Percentiles rank a stretch among this genome's conserved stretches.
These are phyloP conservation scores for Hemisphaericaspora subhashii DNA, from an alignment of 1,139 yeast species.

Conservation along the genomic window DNA sequence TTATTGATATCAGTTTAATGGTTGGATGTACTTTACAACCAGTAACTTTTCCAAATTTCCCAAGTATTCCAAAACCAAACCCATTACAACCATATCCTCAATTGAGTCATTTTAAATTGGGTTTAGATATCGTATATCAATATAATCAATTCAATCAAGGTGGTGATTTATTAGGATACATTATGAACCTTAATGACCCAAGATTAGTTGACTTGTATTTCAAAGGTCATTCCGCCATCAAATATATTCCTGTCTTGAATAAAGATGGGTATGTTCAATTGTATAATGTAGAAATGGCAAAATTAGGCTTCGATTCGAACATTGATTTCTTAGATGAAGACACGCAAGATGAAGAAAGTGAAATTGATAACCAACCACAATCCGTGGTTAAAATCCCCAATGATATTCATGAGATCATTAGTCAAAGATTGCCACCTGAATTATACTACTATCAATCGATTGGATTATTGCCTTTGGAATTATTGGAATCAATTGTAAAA, in stretches of 20 bases:
- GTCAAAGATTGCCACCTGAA: constrained; percentile 87
- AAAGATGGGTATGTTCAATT: constrained; percentile 69
- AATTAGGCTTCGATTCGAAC: constrained; percentile 28
- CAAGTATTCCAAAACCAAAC: constrained; percentile 50
- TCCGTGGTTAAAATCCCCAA: constrained; percentile 54
- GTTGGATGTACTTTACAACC: constrained; percentile 83
- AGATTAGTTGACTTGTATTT: constrained; percentile 36
- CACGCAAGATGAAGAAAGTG: constrained; percentile 12
- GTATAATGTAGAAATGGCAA: constrained; percentile 40
- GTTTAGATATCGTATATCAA: constrained; percentile 44
- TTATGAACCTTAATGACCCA: constrained; percentile 40
- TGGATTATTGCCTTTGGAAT: constrained; percentile 68
- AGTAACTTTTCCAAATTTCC: constrained; percentile 54
- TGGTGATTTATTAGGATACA: constrained; percentile 40
- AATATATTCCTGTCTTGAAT: constrained; percentile 67
- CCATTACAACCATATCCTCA: constrained; percentile 46
- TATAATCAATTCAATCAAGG: constrained; percentile 28
- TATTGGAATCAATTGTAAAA: constrained; percentile 67
- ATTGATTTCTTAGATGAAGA: constrained; percentile 19
- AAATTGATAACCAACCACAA: constrained; percentile 7
- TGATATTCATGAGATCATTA: constrained; percentile 79
- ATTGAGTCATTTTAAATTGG: constrained; percentile 44
- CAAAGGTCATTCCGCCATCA: constrained; percentile 42
- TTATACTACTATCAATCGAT: constrained; percentile 76
- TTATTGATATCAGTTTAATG: constrained; percentile 71